Evolutionary conservation across 1,139 yeast species (phyloP).

Genomic region (Taphrina communis): DNA sequence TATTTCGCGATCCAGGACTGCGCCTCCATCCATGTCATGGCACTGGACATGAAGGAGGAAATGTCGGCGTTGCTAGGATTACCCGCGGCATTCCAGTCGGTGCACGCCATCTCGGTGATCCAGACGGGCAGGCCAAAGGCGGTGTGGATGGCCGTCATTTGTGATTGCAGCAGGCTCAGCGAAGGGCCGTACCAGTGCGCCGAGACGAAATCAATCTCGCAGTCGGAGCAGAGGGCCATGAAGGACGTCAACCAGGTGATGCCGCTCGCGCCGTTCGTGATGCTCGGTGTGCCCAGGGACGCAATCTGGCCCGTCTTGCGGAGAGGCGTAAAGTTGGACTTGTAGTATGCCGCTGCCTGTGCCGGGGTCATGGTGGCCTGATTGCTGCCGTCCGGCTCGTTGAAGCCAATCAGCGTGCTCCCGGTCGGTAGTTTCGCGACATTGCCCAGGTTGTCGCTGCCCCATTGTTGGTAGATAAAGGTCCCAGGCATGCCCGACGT

Average conservation of each 20-base stretch:
- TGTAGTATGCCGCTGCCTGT: slow-evolving; percentile 37
- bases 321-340: slow-evolving; percentile 37
- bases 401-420: slow-evolving; percentile 41
- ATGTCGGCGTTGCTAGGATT: slow-evolving; percentile 34
- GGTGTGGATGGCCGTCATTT: slow-evolving; percentile 34
- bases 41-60: slow-evolving; percentile 25
- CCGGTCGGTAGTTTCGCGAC: slow-evolving; percentile 30
- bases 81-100: slow-evolving; percentile 37
- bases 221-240: slow-evolving; percentile 37
- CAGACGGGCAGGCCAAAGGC: slow-evolving; percentile 37
- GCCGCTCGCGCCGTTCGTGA: slow-evolving; percentile 39
- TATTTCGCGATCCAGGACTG: slow-evolving; percentile 36
- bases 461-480: slow-evolving; percentile 35
- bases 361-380: slow-evolving; percentile 38
- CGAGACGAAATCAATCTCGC: slow-evolving; percentile 37
- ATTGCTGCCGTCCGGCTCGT: slow-evolving; percentile 41
- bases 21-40: slow-evolving; percentile 33
- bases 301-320: slow-evolving; percentile 40
- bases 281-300: slow-evolving; percentile 37
- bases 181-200: slow-evolving; percentile 42
- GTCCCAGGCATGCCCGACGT: slow-evolving; percentile 28
- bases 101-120: slow-evolving; percentile 43
- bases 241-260: slow-evolving; percentile 39
- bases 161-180: slow-evolving; percentile 29
- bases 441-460: slow-evolving; percentile 22